Percentiles rank a stretch among this genome's conserved stretches.
phyloP scores from a whole-genome alignment of 1,139 yeast species.

The Yamadazyma sp. region DNA sequence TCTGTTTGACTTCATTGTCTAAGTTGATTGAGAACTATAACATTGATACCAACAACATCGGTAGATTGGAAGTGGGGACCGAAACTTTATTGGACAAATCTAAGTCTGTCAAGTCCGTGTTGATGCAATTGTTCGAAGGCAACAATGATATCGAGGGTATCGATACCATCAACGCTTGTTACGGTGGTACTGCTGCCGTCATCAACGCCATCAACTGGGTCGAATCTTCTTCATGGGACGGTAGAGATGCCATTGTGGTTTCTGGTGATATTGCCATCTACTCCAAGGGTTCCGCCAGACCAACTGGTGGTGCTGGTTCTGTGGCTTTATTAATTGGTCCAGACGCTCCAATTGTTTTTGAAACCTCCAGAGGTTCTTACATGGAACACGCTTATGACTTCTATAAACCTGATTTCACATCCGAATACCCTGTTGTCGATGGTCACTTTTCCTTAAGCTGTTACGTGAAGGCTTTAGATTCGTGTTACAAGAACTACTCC shows the following conservation, averaged over 20 bases:
- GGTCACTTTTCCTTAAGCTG: slow-evolving; percentile 95
- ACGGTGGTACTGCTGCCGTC: slow-evolving; percentile 96
- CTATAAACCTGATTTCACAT: slow-evolving; percentile 95
- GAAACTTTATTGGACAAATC: slow-evolving; percentile 97
- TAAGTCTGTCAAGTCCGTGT: slow-evolving; percentile 92
- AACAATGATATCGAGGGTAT: slow-evolving; percentile 94
- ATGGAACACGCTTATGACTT: slow-evolving; percentile 98
- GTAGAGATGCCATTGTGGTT: slow-evolving; percentile 95
- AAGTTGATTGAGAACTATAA: slow-evolving; percentile 76
- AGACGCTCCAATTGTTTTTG: slow-evolving; percentile 95
- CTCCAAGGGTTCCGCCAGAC: slow-evolving; percentile 97
- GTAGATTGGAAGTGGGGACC: slow-evolving; percentile 98
- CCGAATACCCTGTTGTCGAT: slow-evolving; percentile 96
- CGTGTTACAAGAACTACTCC: slow-evolving; percentile 80
- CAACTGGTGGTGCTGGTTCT: slow-evolving; percentile 99
- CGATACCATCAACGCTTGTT: slow-evolving; percentile 96
- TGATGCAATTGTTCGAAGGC: slow-evolving; percentile 91
- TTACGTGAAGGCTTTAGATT: slow-evolving; percentile 91
- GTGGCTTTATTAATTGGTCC: slow-evolving; percentile 96
- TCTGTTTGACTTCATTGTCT: slow-evolving; percentile 80
- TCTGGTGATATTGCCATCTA: slow-evolving; percentile 98
- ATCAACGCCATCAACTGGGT: slow-evolving; percentile 95
- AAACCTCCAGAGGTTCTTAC: slow-evolving; percentile 81
- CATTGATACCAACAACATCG: slow-evolving; percentile 78
- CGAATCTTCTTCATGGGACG: slow-evolving; percentile 97